Conservation (phyloP, 176 grass and related monocot genomes). For the Zoysia japonica region DNA sequence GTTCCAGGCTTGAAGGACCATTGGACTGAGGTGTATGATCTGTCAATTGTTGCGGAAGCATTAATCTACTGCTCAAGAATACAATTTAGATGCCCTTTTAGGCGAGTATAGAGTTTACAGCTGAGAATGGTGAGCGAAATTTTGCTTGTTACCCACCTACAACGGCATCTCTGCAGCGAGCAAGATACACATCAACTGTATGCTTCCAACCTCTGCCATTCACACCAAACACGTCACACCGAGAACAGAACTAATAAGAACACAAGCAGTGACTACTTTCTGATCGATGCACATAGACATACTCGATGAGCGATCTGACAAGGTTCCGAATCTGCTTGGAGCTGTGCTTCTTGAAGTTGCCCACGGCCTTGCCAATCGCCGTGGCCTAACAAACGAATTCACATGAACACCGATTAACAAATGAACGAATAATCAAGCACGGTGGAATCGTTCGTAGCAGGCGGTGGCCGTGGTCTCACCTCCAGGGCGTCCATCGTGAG, state of each 20-base stretch:
- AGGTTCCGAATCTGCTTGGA: constrained; percentile 73
- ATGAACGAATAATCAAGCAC: constrained; percentile 9
- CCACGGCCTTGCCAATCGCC: constrained; percentile 62
- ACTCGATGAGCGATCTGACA: constrained; percentile 68
- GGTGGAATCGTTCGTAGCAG: neutral
- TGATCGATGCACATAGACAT: constrained; percentile 23
- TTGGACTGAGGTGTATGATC: constrained; percentile 70
- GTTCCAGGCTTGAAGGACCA: constrained; percentile 53
- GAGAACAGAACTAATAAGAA: neutral
- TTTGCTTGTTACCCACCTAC: constrained; percentile 49
- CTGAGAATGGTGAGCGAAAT: constrained; percentile 12
- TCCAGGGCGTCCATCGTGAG: constrained; percentile 58
- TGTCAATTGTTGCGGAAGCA: constrained; percentile 23
- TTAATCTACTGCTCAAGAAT: constrained; percentile 42
- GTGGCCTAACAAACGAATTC: constrained; percentile 49
- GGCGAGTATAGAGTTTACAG: neutral
- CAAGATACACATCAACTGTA: constrained; percentile 74
- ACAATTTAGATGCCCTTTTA: neutral
- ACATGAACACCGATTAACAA: constrained; percentile 14
- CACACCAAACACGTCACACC: constrained; percentile 31
- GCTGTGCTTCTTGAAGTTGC: constrained; percentile 57
- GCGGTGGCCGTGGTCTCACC: constrained; percentile 31
- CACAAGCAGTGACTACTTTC: neutral
- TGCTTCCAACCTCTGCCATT: constrained; percentile 69
- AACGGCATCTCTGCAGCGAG: constrained; percentile 48